phyloP scores from a whole-genome alignment of 1,139 yeast genomes.

The Suhomyces wounanorum region DNA sequence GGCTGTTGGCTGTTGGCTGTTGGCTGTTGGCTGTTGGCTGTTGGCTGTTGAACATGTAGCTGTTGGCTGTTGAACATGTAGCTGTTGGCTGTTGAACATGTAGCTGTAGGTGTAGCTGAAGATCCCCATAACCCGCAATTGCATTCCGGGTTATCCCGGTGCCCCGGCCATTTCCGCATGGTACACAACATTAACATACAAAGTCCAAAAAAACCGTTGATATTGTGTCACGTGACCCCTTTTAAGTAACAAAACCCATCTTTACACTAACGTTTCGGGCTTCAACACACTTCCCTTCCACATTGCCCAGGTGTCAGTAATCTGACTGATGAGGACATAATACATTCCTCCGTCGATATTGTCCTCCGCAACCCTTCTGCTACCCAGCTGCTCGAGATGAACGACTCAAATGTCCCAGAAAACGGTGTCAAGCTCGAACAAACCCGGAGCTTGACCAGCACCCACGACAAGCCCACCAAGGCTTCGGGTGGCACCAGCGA shows the following conservation, averaged over 20 bases:
- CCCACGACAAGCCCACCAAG: background rate
- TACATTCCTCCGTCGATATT: background rate
- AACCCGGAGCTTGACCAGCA: slow-evolving; percentile 7
- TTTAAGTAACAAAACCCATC: slow-evolving; percentile 3
- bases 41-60: too few species aligned
- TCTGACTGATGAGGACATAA: background rate
- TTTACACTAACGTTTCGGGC: background rate
- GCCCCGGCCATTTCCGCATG: background rate
- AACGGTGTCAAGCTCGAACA: slow-evolving; percentile 4
- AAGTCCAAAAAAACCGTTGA: too few species aligned
- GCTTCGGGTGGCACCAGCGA: background rate
- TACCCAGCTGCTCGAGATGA: background rate
- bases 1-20: too few species aligned
- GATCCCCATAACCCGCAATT: too few species aligned
- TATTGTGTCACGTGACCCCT: slow-evolving; percentile 2
- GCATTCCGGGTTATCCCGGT: background rate
- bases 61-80: too few species aligned
- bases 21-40: too few species aligned
- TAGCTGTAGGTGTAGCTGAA: too few species aligned
- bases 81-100: too few species aligned
- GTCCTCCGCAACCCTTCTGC: background rate
- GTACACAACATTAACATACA: too few species aligned
- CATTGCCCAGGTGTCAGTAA: background rate
- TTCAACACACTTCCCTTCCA: background rate
- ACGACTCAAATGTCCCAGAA: background rate